A percentile compares a stretch with the other conserved stretches of the same genome.
phyloP scores from a whole-genome alignment of 179 eudicot species.

The Amaranthus tricolor region DNA sequence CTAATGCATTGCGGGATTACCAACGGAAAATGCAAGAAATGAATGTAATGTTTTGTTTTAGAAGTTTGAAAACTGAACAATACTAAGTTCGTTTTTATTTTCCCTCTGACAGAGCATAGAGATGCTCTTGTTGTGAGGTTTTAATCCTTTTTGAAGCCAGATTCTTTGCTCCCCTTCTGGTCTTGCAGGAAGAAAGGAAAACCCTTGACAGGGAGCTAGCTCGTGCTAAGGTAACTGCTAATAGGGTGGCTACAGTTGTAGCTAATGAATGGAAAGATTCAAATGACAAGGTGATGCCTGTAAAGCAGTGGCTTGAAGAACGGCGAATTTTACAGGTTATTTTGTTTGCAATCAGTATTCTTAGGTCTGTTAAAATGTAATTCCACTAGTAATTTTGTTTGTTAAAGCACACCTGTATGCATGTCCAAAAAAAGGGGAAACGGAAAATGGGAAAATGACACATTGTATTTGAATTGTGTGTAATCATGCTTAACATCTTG shows the following conservation, averaged over 20 bases:
- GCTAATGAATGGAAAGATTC: slow-evolving; percentile 53
- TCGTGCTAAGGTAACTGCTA: slow-evolving; percentile 47
- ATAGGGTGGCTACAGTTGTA: slow-evolving; percentile 44
- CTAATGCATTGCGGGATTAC: slow-evolving; percentile 91
- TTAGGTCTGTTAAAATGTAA: not conserved
- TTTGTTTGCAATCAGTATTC: not conserved
- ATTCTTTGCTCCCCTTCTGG: slow-evolving; percentile 12
- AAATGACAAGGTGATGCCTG: slow-evolving; percentile 47
- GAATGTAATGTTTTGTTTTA: slow-evolving; percentile 50
- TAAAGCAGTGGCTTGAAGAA: slow-evolving; percentile 77
- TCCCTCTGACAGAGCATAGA: slow-evolving; percentile 4
- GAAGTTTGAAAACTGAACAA: not conserved
- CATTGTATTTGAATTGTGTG: not conserved
- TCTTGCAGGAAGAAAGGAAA: slow-evolving; percentile 68
- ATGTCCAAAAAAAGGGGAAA: not conserved
- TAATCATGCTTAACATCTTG: not conserved
- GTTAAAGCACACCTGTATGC: not conserved
- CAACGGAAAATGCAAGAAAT: slow-evolving; percentile 96
- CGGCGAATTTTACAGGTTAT: slow-evolving; percentile 80
- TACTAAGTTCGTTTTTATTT: slow-evolving; percentile 4
- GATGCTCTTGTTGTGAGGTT: not conserved
- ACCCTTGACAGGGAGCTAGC: slow-evolving; percentile 46
- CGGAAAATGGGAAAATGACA: not conserved
- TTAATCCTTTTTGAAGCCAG: slow-evolving; percentile 5
- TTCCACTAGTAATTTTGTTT: not conserved